Conservation (phyloP, 768 basidiomycete species). For the Suillus alpinus region DNA sequence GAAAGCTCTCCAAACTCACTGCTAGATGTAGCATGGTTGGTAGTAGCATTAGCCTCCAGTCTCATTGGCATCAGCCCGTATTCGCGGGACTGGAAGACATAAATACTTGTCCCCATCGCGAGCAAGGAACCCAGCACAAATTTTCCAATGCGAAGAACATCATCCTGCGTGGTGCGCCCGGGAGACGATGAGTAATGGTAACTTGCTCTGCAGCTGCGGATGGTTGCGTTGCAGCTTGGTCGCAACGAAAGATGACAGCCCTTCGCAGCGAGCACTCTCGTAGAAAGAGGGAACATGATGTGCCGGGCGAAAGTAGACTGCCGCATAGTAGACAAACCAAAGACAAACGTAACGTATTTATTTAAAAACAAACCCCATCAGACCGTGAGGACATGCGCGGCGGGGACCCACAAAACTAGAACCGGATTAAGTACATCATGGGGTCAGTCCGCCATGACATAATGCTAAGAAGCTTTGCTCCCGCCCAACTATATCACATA, state of each 20-base stretch:
- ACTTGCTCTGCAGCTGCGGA: not conserved
- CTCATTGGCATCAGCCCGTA: slow-evolving; percentile 8
- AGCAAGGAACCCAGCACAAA: slow-evolving; percentile 19
- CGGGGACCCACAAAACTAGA: too few species aligned
- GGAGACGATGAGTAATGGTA: not conserved
- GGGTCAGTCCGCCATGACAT: not conserved
- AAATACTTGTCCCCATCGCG: slow-evolving; percentile 17
- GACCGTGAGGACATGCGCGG: not conserved
- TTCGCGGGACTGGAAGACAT: slow-evolving; percentile 12
- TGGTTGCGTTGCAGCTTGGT: not conserved
- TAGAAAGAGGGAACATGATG: not conserved
- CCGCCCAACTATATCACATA: not conserved
- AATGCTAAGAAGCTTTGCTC: not conserved
- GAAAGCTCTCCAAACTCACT: not conserved
- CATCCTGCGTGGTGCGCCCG: slow-evolving; percentile 1
- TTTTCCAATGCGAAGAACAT: slow-evolving; percentile 8
- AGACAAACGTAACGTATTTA: not conserved
- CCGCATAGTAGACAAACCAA: not conserved
- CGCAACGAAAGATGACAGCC: not conserved
- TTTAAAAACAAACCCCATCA: not conserved
- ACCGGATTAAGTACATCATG: not conserved
- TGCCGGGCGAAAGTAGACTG: not conserved
- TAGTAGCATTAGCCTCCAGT: not conserved
- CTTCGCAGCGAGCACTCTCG: not conserved
- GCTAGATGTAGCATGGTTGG: not conserved